Base-by-base conservation (phyloP, 116 monocot genomes). In the Papilionanthe hybrid region DNA sequence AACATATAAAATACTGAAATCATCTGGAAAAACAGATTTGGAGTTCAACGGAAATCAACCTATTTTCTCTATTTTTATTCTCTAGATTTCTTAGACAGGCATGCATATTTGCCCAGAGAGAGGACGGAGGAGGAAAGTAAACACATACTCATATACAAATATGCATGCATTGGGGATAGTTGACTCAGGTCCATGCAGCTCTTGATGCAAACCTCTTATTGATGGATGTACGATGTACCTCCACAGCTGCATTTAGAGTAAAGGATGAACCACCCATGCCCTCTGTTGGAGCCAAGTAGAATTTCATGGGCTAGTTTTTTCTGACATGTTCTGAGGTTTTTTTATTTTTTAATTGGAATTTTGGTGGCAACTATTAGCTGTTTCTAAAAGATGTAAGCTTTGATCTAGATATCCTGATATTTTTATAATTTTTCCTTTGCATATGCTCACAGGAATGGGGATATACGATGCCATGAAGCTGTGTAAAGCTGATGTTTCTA, bases 401-500 rank as follows among this genome's bases (percentile, higher is more conserved):
- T 17, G 13, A 32, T 69, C 37, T 30, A 7, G 69, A 15, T 32
- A 69, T 69, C 37, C 69, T 69, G 37, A 69, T 69, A 30, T 37
- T 37, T 10, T 32, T 37, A 15, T 69, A 32, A 29, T 25, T 5
- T 32, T 30, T 69, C 15, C 0, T 37, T 41, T 77, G 49, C 18
- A 74, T 28, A 57, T 22, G 11, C 42, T 60, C 83, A 53, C 81
- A 99, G 99, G 99, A 75, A 99, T 95, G 99, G 99, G 93, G 60
- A 95, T 99, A 73, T 99, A 99, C 87, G 99, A 99, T 87, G 99
- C 93, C 57, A 99, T 99, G 99, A 99, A 99, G 78, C 79, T 95
- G 75, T 99, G 99, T 85, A 95, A 95, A 81, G 95, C 99, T 87
- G 93, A 99, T 82, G 86, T 99, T 50, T 95, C 99, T 65, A 99